Evolutionary conservation across 2,329 filamentous ascomycete species (phyloP), one percentile per base, ranked within the genome.

Genomic region (Tolypocladium guangdongense): DNA sequence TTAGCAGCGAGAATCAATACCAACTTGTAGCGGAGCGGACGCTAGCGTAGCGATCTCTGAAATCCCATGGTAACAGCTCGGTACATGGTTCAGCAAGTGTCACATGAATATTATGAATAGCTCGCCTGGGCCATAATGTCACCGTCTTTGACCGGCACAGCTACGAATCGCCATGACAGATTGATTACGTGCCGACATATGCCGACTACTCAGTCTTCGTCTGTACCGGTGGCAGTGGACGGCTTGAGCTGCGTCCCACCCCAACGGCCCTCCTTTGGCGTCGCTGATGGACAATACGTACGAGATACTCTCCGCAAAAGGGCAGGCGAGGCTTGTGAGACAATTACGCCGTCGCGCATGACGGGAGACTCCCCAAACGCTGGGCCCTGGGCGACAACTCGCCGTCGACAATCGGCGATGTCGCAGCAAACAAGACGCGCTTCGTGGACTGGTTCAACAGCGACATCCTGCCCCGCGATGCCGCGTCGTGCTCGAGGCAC

Each of bases 351-450:
- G 66, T 62, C 24, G 56, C 56, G 3, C 60, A 69, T 55, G 62
- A 64, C 51, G 65, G 64, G 22, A 64, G 69, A 37, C 61, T 49
- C 7, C 69, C 69, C 3, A n/a, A n/a, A n/a, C n/a, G 69, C 32
- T 71, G 69, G 69, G 62, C 59, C 12, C 68, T 64, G 49, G 68
- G 63, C 37, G 68, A 70, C 57, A 55, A 52, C 11, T 54, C 64
- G 5, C 57, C 63, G 1, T 59, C 52, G 68, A 24, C 57, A 3
- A 27, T 56, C 0, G 68, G 71, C 0, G 63, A 72, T 2, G 78
- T 74, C 4, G 64, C 77, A 7, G 59, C 66, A 6, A 78, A 79
- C 60, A 80, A 79, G 57, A 77, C 76, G 0, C 58, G 67, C n/a
- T 75, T 75, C 59, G 70, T 68, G 62, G 59, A 69, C 48, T 74